Evolutionary conservation across 768 basidiomycete genomes (phyloP), one percentile per base, ranked within the genome.

Genomic region (Phylloporus scabripes): DNA sequence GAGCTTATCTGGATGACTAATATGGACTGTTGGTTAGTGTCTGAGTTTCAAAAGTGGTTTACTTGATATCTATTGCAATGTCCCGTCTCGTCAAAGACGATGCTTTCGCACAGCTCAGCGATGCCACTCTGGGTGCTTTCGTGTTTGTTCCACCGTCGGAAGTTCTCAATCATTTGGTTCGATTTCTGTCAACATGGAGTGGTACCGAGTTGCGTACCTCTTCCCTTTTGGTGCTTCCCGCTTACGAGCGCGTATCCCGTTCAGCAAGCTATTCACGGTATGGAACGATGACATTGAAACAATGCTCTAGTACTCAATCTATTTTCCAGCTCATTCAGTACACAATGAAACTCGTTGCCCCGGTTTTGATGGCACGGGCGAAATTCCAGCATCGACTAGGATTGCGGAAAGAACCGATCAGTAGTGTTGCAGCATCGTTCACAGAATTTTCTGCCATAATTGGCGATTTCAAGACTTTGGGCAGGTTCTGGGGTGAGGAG

Each of bases 131-230:
- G 5, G 89, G 88, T 1, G 73, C 73, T 17, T 88, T 87, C 60
- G 66, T 77, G 24, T 62, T 63, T 28, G 66, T 86, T 9, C 77
- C 78, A 21, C 74, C 80, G 1, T 85, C 84, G 7, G 73, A 81
- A 53, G 80, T 75, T 5, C 64, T 92, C 38, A 75, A 89, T 58
- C 88, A 89, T 65, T 72, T 88, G 8, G 74, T 88, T 33, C 74
- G 86, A 59, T 90, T 81, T 61, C 72, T 92, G 45, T 81, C 84
- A 48, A 87, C 88, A 58, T 91, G 87, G 86, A 84, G 81, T 63
- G 89, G 89, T 23, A 88, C 80, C 79, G 90, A 92, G 89, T 90
- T 64, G 72, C 65, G 81, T 81, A 53, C 54, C 32, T 51, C 23
- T 55, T 41, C 51, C 59, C 20, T 32, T 24, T 50, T 39, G 33